A percentile compares a stretch with the other conserved stretches of the same genome.
Evolutionary conservation across 208 protist genomes (phyloP).

Genomic region (Angomonas ambiguus): DNA sequence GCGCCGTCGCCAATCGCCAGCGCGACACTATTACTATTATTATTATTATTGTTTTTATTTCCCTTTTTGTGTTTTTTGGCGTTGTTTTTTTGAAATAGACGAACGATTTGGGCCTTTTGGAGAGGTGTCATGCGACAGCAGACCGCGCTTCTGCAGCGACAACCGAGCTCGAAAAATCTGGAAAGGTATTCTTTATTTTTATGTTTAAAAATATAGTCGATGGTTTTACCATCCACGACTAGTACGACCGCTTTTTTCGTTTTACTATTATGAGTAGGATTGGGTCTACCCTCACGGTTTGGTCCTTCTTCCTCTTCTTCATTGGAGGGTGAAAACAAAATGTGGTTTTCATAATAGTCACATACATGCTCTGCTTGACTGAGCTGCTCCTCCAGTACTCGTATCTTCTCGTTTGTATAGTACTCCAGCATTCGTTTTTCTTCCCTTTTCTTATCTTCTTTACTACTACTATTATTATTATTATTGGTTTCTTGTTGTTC

Average conservation of each 20-base stretch:
- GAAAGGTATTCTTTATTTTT: constrained; percentile 18
- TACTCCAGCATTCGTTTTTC: no score
- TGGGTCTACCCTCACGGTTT: no score
- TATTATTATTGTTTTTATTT: neutral
- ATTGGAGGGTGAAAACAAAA: no score
- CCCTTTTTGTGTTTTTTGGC: no score
- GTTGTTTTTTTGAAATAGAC: constrained; percentile 58
- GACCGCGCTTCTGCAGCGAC: constrained; percentile 59
- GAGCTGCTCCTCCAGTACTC: constrained; percentile 30
- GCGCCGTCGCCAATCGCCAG: constrained; percentile 85
- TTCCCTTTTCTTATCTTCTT: no score
- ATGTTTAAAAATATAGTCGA: constrained; percentile 67
- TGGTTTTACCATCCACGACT: constrained; percentile 71
- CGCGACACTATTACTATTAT: constrained; percentile 26
- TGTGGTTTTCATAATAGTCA: constrained; percentile 7
- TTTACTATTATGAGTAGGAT: no score
- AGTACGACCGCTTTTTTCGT: constrained; percentile 34
- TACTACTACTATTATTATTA: no score
- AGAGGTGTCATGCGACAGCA: constrained; percentile 83
- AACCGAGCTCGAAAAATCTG: constrained; percentile 66
- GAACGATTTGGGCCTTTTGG: constrained; percentile 76
- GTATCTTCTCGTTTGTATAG: constrained; percentile 14
- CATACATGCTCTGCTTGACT: constrained; percentile 22
- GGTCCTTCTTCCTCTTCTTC: no score
- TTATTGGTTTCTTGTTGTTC: no score